Conservation (phyloP, 202 grass and related monocot genomes). For the Brachypodium distachyon region DNA sequence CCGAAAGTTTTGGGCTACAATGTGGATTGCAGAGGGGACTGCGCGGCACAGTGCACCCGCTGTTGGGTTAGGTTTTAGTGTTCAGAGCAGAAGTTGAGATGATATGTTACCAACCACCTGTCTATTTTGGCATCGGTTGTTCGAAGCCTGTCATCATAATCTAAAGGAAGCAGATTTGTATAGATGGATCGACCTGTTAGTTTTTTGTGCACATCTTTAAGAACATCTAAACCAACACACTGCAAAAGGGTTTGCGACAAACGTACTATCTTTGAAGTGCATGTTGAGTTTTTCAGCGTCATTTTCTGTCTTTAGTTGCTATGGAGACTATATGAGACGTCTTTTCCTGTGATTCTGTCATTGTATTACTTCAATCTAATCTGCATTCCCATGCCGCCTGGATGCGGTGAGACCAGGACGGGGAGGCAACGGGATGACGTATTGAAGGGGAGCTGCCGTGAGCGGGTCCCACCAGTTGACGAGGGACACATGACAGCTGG, state of each 20-base stretch:
- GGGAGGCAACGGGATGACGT: too few species aligned
- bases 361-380: too few species aligned
- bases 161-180: not conserved
- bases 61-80: constrained; percentile 91
- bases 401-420: too few species aligned
- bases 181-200: not conserved
- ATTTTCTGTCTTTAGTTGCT: not conserved
- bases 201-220: not conserved
- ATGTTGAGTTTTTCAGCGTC: not conserved
- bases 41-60: constrained; percentile 73
- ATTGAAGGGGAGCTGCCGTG: too few species aligned
- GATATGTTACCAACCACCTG: not conserved
- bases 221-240: not conserved
- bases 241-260: not conserved
- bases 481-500: too few species aligned
- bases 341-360: not conserved
- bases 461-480: too few species aligned
- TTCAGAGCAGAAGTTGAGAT: not conserved
- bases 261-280: not conserved
- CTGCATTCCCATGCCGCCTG: too few species aligned
- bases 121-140: not conserved
- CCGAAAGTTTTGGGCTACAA: constrained; percentile 91
- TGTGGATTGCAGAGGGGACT: constrained; percentile 90
- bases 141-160: not conserved
- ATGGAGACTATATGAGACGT: not conserved